These are phyloP conservation scores for Cryptomeria japonica DNA, from an alignment of 75 land plant species.

Conservation along the genomic window DNA sequence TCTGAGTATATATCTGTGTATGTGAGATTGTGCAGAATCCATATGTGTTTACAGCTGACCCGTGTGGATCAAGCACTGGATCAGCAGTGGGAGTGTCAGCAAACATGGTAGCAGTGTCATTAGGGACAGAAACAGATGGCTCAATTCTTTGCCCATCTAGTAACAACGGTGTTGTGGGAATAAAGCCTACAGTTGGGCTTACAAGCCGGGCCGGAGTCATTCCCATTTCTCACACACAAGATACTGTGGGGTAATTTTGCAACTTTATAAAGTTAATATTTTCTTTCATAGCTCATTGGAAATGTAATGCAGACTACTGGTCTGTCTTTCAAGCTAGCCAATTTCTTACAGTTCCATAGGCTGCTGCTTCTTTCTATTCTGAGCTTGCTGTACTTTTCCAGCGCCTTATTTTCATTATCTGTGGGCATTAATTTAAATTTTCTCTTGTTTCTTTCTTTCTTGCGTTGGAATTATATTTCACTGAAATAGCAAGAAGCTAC, in stretches of 20 bases:
- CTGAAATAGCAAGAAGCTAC: neutral
- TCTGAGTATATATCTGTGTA: neutral
- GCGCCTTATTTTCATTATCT: neutral
- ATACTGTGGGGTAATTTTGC: conserved; percentile 54
- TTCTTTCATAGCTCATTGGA: neutral
- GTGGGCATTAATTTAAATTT: too few species aligned
- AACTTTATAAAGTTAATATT: neutral
- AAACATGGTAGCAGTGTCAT: conserved; percentile 59
- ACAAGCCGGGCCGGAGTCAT: conserved; percentile 68
- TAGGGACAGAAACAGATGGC: conserved; percentile 68
- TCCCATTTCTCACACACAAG: conserved; percentile 46
- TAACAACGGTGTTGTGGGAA: conserved; percentile 55
- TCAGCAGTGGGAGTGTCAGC: conserved; percentile 62
- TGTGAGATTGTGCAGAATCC: conserved; percentile 44
- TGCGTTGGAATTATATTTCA: neutral
- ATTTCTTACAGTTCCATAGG: neutral
- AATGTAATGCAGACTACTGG: too few species aligned
- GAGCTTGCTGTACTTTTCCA: neutral
- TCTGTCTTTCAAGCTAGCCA: neutral
- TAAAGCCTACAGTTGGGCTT: conserved; percentile 73
- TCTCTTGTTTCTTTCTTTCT: neutral
- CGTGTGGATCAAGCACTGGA: conserved; percentile 71
- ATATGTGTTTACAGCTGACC: conserved; percentile 27
- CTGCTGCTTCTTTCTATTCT: neutral
- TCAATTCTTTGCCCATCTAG: conserved; percentile 59